Evolutionary conservation across 2,329 filamentous ascomycete species (phyloP), one percentile per base, ranked within the genome.

Genomic region (Talaromyces piceae): DNA sequence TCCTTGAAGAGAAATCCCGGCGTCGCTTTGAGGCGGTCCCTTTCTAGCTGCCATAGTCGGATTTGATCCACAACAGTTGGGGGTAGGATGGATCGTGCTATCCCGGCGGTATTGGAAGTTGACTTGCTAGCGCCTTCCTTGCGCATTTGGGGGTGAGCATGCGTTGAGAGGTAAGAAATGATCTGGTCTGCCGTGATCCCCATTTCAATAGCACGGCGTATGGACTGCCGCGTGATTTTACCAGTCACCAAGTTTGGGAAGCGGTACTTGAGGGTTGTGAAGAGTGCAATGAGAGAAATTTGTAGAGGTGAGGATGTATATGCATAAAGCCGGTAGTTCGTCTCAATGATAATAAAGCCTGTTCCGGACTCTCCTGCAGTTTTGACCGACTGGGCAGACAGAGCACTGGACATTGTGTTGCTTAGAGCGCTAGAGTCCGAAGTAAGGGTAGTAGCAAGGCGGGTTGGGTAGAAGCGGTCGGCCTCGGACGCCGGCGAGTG

Each of bases 51-150:
- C 93, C 93, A 98, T 18, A 98, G 81, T 2, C 91, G 81, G 62
- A 98, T 96, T 74, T 98, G 93, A 69, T 98, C 93, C 56, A 96
- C 88, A 13, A 98, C 93, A 0, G 94, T 97, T 0, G 93, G 91
- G 1, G 94, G 93, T 2, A 98, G 78, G 13, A 95, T 81, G 1
- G 91, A 87, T 0, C 70, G 63, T 2, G 70, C 62, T 11, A 70
- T 57, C 3, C 68, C 66, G 3, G 62, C 56, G 18, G 61, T 60
- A 22, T 66, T 79, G 61, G 45, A 76, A 58, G 23, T 67, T 39
- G 64, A 64, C 52, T 66, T 66, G 44, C 59, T 61, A 20, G 57
- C 64, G 53, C 67, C 68, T 41, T 80, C 77, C 56, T 86, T 85
- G 60, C 86, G 84, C 81, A 98, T 89, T 68, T 97, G 88, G 41